A percentile compares a stretch with the other conserved stretches of the same genome.
Conservation (phyloP, 106 monocot species). For the Gastrodia elata region DNA sequence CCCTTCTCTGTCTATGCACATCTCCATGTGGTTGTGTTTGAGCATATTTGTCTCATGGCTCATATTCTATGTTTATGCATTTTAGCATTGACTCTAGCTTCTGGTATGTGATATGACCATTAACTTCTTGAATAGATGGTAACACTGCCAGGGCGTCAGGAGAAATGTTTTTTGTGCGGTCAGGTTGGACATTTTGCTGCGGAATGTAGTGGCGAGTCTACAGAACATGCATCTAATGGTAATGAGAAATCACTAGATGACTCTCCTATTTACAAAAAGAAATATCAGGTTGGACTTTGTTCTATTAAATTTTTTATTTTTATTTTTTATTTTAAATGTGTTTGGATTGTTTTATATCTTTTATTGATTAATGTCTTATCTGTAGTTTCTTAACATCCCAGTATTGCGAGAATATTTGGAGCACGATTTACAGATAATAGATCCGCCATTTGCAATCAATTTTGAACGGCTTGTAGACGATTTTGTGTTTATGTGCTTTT, state of each 20-base stretch:
- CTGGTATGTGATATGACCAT: background rate
- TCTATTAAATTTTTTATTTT: background rate
- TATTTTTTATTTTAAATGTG: slow-evolving; percentile 3
- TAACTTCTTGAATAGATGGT: slow-evolving; percentile 57
- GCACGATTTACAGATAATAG: slow-evolving; percentile 59
- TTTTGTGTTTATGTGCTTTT: slow-evolving; percentile 93
- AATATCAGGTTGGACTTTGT: slow-evolving; percentile 60
- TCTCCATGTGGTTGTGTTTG: background rate
- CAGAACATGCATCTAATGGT: slow-evolving; percentile 13
- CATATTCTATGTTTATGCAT: background rate
- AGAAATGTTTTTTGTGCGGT: slow-evolving; percentile 91
- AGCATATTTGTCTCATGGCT: background rate
- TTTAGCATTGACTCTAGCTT: background rate
- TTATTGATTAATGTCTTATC: slow-evolving; percentile 1
- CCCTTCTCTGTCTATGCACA: background rate
- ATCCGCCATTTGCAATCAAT: slow-evolving; percentile 65
- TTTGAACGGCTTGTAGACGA: slow-evolving; percentile 89
- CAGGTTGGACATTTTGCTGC: slow-evolving; percentile 88
- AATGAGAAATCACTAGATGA: slow-evolving; percentile 33
- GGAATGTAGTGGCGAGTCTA: slow-evolving; percentile 58
- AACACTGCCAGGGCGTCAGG: slow-evolving; percentile 84
- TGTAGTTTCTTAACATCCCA: slow-evolving; percentile 91
- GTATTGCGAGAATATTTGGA: slow-evolving; percentile 86
- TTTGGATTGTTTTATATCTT: background rate
- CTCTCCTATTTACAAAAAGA: slow-evolving; percentile 88